Percentiles rank a stretch among this genome's conserved stretches.
phyloP scores from a whole-genome alignment of 148 eudicot genomes.

The Linanthus parryae region DNA sequence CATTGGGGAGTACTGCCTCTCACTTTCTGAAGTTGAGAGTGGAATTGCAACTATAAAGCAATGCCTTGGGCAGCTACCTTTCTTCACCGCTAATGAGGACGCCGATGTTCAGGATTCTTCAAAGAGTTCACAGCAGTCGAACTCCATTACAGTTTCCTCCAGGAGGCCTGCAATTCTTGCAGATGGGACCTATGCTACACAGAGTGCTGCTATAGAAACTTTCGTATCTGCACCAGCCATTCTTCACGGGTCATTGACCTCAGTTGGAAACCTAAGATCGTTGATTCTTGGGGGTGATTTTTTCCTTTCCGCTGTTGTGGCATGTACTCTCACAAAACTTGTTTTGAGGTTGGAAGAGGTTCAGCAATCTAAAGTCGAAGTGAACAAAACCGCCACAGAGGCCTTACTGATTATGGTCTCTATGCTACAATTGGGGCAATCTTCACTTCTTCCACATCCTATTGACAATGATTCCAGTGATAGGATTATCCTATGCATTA shows the following conservation, averaged over 20 bases:
- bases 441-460: slow-evolving; percentile 85
- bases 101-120: slow-evolving; percentile 65
- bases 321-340: slow-evolving; percentile 76
- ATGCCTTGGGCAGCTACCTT: slow-evolving; percentile 90
- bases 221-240: slow-evolving; percentile 68
- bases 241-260: slow-evolving; percentile 64
- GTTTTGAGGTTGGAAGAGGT: slow-evolving; percentile 87
- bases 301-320: slow-evolving; percentile 88
- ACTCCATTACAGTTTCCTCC: slow-evolving; percentile 64
- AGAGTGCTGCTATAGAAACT: slow-evolving; percentile 93
- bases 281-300: slow-evolving; percentile 82
- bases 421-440: slow-evolving; percentile 85
- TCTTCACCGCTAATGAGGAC: slow-evolving; percentile 67
- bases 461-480: slow-evolving; percentile 89
- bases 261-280: slow-evolving; percentile 84
- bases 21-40: slow-evolving; percentile 91
- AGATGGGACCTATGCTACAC: slow-evolving; percentile 97
- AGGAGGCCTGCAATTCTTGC: slow-evolving; percentile 92
- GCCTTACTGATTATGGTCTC: slow-evolving; percentile 70
- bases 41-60: slow-evolving; percentile 80
- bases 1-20: slow-evolving; percentile 84
- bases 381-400: slow-evolving; percentile 57
- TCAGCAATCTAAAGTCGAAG: slow-evolving; percentile 79
- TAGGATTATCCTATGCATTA: slow-evolving; percentile 74
- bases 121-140: slow-evolving; percentile 69